These are phyloP conservation scores for Geotrichum fermentans DNA, from an alignment of 1,139 yeast genomes.

Conservation along the genomic window DNA sequence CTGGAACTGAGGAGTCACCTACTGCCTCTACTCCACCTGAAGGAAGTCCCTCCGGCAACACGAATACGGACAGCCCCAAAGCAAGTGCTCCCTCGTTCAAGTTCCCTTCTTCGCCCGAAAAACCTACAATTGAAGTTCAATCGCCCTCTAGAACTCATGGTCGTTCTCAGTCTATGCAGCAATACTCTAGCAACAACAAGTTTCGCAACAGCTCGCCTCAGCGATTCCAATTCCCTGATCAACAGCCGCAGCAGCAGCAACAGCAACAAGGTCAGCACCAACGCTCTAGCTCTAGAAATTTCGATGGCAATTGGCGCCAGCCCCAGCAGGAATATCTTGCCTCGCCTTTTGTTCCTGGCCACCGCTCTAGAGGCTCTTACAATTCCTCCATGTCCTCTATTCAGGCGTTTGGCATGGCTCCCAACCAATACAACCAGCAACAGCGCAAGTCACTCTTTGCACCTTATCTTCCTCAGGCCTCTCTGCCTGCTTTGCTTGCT, in stretches of 20 bases:
- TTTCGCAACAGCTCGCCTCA: slow-evolving; percentile 35
- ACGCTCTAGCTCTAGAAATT: slow-evolving; percentile 49
- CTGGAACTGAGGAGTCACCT: slow-evolving; percentile 19
- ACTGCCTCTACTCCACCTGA: slow-evolving; percentile 18
- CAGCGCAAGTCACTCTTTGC: slow-evolving; percentile 86
- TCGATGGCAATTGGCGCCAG: slow-evolving; percentile 43
- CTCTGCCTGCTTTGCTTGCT: slow-evolving; percentile 79
- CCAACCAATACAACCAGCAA: slow-evolving; percentile 34
- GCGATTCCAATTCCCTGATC: slow-evolving; percentile 43
- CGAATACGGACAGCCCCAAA: neutral
- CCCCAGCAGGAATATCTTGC: slow-evolving; percentile 24
- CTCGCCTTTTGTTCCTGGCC: slow-evolving; percentile 69
- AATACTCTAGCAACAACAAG: slow-evolving; percentile 19
- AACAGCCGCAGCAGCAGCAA: slow-evolving; percentile 3
- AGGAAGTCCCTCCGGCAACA: slow-evolving; percentile 10
- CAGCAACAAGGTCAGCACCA: slow-evolving; percentile 34
- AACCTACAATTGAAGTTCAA: slow-evolving; percentile 25
- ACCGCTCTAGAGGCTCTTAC: slow-evolving; percentile 67
- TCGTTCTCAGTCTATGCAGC: slow-evolving; percentile 17
- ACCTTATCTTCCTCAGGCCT: slow-evolving; percentile 90
- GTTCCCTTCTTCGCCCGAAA: slow-evolving; percentile 49
- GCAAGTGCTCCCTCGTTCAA: slow-evolving; percentile 38
- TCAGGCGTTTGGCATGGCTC: slow-evolving; percentile 30
- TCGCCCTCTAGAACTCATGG: slow-evolving; percentile 24
- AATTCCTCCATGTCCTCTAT: slow-evolving; percentile 62